Evolutionary conservation across 176 grass and related monocot species (phyloP).

Genomic region (Juncus effusus): DNA sequence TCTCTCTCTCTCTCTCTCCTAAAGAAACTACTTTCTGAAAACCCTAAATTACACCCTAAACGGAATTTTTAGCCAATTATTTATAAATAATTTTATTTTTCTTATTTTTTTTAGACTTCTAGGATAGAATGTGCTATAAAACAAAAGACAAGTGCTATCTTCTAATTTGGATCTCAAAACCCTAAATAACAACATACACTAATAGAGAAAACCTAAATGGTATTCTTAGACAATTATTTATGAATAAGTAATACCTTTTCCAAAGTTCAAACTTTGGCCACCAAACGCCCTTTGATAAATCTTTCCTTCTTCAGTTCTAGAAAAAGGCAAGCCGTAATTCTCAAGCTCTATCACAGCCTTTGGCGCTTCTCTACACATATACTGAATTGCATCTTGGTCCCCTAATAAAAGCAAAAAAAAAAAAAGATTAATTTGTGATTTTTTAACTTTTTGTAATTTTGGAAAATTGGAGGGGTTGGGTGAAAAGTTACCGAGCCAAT

Average conservation of each 20-base stretch:
- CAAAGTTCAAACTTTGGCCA: conserved; percentile 97
- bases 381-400: conserved; percentile 97
- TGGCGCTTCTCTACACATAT: conserved; percentile 99
- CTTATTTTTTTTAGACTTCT: no score
- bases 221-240: background rate
- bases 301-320: conserved; percentile 97
- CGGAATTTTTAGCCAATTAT: background rate
- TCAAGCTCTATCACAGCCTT: conserved; percentile 99
- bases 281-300: conserved; percentile 98
- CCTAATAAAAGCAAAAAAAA: conserved; percentile 43
- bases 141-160: no score
- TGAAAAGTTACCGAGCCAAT: conserved; percentile 75
- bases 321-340: conserved; percentile 97
- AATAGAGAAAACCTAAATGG: no score
- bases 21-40: no score
- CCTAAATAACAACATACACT: no score
- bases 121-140: no score
- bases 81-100: background rate
- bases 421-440: background rate
- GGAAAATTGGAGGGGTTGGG: background rate
- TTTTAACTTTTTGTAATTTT: background rate
- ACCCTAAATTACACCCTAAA: no score
- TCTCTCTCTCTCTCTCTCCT: no score
- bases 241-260: conserved; percentile 55
- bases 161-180: no score